phyloP scores from a whole-genome alignment of 139 green algal species.

The Monoraphidium neglectum region DNA sequence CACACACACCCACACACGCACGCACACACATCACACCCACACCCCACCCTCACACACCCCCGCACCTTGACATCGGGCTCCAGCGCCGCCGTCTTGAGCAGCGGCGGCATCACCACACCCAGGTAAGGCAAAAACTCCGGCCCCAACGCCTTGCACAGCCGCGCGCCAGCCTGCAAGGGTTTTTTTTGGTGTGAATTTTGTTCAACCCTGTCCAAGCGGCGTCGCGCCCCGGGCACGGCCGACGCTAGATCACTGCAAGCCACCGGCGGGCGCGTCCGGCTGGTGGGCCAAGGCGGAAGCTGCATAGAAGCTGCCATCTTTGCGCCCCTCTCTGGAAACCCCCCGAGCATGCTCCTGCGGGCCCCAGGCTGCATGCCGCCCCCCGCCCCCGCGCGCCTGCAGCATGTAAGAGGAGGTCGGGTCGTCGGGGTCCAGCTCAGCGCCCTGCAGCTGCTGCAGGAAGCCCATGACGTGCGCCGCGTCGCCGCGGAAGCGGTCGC shows the following conservation, averaged over 20 bases:
- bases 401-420: conserved; percentile 87
- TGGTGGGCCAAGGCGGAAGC: too few species aligned
- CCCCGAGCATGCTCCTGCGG: too few species aligned
- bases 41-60: conserved; percentile 28
- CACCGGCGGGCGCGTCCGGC: too few species aligned
- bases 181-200: not conserved
- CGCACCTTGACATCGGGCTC: conserved; percentile 91
- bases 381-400: conserved; percentile 64
- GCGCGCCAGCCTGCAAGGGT: conserved; percentile 81
- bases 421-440: conserved; percentile 70
- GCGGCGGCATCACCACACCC: conserved; percentile 89
- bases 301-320: too few species aligned
- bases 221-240: too few species aligned
- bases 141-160: conserved; percentile 97
- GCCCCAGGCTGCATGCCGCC: too few species aligned
- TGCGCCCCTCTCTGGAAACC: too few species aligned
- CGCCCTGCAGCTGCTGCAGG: conserved; percentile 77
- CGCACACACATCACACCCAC: too few species aligned
- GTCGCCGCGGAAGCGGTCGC: conserved; percentile 88
- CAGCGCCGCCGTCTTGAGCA: conserved; percentile 76
- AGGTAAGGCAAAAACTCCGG: conserved; percentile 97
- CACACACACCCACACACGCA: too few species aligned
- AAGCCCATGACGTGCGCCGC: conserved; percentile 88
- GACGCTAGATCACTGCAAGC: conserved; percentile 66
- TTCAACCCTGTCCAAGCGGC: not conserved